Evolutionary conservation across 2,329 filamentous ascomycete species (phyloP), one percentile per base, ranked within the genome.

Genomic region (Ascochyta fabae): DNA sequence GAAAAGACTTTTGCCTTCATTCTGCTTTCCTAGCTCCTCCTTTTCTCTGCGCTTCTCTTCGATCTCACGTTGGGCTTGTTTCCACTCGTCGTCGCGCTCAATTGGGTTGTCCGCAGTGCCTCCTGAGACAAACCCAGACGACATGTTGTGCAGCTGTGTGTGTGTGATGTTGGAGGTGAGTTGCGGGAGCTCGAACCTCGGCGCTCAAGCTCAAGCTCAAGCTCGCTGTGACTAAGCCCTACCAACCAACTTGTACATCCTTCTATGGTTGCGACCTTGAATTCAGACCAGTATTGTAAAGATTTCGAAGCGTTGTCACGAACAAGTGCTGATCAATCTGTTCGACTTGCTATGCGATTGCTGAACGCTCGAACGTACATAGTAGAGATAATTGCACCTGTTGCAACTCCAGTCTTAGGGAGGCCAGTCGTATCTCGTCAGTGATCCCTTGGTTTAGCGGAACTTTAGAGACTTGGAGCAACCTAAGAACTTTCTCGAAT

Each of bases 1-100:
- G 71, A 83, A 95, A 26, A 95, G 80, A 47, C 83, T 87, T 75
- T 83, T 87, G 64, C 88, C 84, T 31, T 78, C 79, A 16, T 79
- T 75, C 50, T 78, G 72, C 52, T 78, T 74, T 53, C 80, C 78
- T 56, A 81, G 76, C 51, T 84, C 82, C 27, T 83, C 81, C 56
- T 85, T 82, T 54, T 78, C 78, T 59, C 76, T 78, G 35, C 86
- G 80, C 59, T 86, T 83, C 10, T 82, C 82, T 16, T 89, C 87
- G 16, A 92, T 80, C 59, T 89, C 83, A 41, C 79, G 76, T 73
- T 89, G 85, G 12, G 88, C 88, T 31, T 80, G 78, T 61, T 85
- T 83, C 88, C 89, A 91, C 56, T 86, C 86, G 31, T 78, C 77
- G 59, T 82, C 78, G 63, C 79, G 76, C 55, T 73, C 66, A 8